Evolutionary conservation across 768 basidiomycete species (phyloP), one percentile per base, ranked within the genome.

Genomic region (Melanogaster broomeanus): DNA sequence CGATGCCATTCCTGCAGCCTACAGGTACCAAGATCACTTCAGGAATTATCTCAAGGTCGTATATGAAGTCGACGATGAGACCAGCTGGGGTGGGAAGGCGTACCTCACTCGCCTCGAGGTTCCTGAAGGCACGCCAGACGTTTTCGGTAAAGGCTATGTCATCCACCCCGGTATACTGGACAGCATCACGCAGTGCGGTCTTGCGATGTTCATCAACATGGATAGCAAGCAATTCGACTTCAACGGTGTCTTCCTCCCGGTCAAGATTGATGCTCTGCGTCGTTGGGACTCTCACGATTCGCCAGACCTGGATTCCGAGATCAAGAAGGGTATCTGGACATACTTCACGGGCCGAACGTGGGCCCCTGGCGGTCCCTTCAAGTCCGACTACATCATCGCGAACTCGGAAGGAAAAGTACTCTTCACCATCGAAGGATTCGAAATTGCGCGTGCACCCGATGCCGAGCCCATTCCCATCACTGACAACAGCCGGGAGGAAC

Each of bases 81-180:
- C 49, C 18, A 60, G 64, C 45, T 66, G 62, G 52, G 61, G 60
- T 6, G 48, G 56, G 3, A 68, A 68, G 47, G 66, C 57, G 9
- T 66, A 68, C 44, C 33, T 67, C 3, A 57, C 66, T 10, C 61
- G 59, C 45, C 60, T 61, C 35, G 57, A 61, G 42, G 16, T 61
- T 18, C 56, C 60, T 0, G 52, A 62, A 28, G 39, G 46, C 35
- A 66, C 64, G 11, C 61, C 62, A 7, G 61, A 68, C 8, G 66
- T 68, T 5, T 68, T 63, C 31, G 66, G 63, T 3, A 59, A 56
- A 45, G 64, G 66, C 22, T 71, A 71, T 18, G 52, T 42, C 38
- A 64, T 70, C 44, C 70, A 70, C 49, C 69, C 69, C 3, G 69
- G 69, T 48, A 57, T 70, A 30, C 52, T 70, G 7, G 69, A 70